Evolutionary conservation across 2,329 filamentous ascomycete species (phyloP).

Genomic region (Fonsecaea multimorphosa): DNA sequence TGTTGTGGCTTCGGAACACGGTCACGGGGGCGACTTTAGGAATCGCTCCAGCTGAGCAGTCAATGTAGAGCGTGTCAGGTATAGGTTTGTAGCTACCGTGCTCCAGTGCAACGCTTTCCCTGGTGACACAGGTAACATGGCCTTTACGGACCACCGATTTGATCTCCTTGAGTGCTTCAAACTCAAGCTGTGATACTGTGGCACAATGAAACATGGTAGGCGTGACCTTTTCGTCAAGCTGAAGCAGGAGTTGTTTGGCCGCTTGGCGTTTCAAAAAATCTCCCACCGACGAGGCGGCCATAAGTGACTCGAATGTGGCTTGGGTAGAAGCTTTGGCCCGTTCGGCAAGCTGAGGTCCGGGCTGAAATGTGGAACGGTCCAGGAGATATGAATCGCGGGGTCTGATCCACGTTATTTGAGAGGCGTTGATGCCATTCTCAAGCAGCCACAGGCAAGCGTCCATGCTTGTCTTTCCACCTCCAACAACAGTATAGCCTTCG

Average conservation of each 20-base stretch:
- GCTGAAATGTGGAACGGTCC: constrained; percentile 10
- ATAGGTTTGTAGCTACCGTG: constrained; percentile 16
- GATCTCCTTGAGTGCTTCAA: constrained; percentile 20
- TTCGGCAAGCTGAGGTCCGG: background rate
- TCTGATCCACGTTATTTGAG: constrained; percentile 20
- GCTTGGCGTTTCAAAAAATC: constrained; percentile 9
- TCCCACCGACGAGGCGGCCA: constrained; percentile 17
- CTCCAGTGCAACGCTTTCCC: constrained; percentile 14
- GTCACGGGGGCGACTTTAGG: constrained; percentile 11
- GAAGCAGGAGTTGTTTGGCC: constrained; percentile 2
- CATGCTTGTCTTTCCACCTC: constrained; percentile 19
- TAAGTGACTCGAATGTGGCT: constrained; percentile 3
- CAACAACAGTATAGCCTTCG: constrained; percentile 22
- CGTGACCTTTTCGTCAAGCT: constrained; percentile 12
- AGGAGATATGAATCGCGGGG: constrained; percentile 14
- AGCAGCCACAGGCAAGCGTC: constrained; percentile 20
- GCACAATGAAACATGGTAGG: constrained; percentile 23
- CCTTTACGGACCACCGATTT: constrained; percentile 16
- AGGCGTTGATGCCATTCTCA: constrained; percentile 17
- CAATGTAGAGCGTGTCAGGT: constrained; percentile 20
- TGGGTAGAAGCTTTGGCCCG: background rate
- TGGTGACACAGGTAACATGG: constrained; percentile 8
- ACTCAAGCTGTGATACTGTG: constrained; percentile 8
- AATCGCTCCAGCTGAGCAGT: constrained; percentile 16
- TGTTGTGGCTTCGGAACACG: constrained; percentile 6